Conservation (phyloP, 495 filamentous ascomycete genomes). For the Chaetomium fimeti region DNA sequence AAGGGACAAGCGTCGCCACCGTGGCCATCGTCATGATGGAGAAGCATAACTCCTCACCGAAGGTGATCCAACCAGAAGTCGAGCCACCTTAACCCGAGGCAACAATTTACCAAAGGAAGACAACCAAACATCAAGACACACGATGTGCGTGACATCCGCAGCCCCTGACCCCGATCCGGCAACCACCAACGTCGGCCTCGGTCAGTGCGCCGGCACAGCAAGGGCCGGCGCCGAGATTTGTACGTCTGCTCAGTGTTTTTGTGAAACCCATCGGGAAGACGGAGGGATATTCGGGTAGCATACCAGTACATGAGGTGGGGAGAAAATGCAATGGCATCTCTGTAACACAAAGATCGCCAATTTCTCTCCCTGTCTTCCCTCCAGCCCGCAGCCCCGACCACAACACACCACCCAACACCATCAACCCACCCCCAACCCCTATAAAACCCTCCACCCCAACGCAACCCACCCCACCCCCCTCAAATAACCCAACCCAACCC, state of each 20-base stretch:
- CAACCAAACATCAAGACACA: neutral
- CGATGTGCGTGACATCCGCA: neutral
- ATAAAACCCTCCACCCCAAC: no score
- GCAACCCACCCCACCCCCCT: no score
- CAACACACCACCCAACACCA: no score
- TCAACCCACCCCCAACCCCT: no score
- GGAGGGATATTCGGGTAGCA: neutral
- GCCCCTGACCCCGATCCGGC: neutral
- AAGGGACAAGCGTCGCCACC: no score
- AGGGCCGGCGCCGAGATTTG: constrained; percentile 8
- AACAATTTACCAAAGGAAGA: neutral
- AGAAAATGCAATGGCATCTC: neutral
- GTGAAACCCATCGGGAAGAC: neutral
- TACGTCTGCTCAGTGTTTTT: neutral
- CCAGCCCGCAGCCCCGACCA: no score
- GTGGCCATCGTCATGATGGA: no score
- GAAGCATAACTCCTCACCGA: no score
- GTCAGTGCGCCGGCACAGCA: constrained; percentile 12
- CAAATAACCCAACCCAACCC: neutral
- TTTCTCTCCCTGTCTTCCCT: no score
- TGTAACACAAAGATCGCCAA: neutral
- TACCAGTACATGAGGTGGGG: neutral
- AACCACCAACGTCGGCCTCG: constrained; percentile 14
- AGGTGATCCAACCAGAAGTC: no score
- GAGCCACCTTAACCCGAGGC: no score